Percentiles rank a stretch among this genome's conserved stretches.
Conservation (phyloP, 140 eudicot species). For the Erigeron philadelphicus region DNA sequence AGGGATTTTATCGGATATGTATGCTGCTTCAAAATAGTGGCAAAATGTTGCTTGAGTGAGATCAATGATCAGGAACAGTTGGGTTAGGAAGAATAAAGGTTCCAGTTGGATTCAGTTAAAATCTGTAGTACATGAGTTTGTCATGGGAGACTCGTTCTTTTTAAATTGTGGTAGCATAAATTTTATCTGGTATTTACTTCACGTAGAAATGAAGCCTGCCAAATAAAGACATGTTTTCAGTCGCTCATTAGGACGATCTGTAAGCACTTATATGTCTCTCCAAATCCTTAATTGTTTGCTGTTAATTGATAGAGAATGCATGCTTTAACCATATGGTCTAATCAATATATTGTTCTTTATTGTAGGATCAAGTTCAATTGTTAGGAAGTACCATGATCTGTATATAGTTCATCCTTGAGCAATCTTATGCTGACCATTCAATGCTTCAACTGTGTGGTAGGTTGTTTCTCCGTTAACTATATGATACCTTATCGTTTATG, state of each 20-base stretch:
- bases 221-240: neutral
- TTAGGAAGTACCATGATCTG: conserved; percentile 8
- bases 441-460: conserved; percentile 6
- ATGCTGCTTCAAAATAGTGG: conserved; percentile 45
- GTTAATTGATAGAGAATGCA: neutral
- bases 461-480: conserved; percentile 12
- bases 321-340: neutral
- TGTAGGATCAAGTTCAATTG: conserved; percentile 13
- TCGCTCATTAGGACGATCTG: neutral
- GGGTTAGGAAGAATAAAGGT: conserved; percentile 44
- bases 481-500: neutral
- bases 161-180: conserved; percentile 23
- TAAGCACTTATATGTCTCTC: neutral
- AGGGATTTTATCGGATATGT: conserved; percentile 45
- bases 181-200: conserved; percentile 31
- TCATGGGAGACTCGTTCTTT: conserved; percentile 39
- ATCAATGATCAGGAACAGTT: conserved; percentile 32
- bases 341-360: conserved; percentile 2
- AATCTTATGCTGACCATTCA: conserved; percentile 1
- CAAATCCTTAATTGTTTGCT: neutral
- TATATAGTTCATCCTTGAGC: neutral
- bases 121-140: conserved; percentile 40
- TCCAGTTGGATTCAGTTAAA: conserved; percentile 57
- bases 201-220: conserved; percentile 41
- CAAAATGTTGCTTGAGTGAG: conserved; percentile 40